These are phyloP conservation scores for Fusarium clavum DNA, from an alignment of 2,329 filamentous ascomycete species.

Conservation along the genomic window DNA sequence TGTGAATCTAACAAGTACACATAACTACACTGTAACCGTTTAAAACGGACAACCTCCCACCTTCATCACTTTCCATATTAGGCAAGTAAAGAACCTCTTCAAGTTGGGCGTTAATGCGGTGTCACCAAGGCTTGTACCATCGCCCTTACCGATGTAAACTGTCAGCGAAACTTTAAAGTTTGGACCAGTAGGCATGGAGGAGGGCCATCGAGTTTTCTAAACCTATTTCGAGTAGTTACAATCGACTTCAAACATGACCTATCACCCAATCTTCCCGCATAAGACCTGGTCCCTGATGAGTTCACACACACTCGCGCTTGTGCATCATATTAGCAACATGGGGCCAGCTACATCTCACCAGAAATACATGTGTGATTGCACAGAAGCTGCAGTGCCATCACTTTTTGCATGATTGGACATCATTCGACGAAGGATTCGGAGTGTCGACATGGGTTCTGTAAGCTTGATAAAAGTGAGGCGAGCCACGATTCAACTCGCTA, in stretches of 20 bases:
- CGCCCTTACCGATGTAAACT: background rate
- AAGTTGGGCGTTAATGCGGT: background rate
- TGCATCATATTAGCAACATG: background rate
- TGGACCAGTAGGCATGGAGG: background rate
- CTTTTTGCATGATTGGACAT: slow-evolving; percentile 9
- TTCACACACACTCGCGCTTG: slow-evolving; percentile 10
- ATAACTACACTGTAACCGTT: no score
- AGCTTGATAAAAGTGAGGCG: slow-evolving; percentile 30
- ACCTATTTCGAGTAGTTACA: background rate
- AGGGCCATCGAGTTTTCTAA: background rate
- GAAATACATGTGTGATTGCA: slow-evolving; percentile 16
- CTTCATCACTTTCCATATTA: background rate
- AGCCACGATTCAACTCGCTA: slow-evolving; percentile 6
- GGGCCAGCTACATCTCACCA: background rate
- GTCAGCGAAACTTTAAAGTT: background rate
- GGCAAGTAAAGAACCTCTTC: background rate
- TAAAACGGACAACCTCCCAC: no score
- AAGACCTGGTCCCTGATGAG: slow-evolving; percentile 19
- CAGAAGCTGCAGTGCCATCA: background rate
- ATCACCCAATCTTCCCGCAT: slow-evolving; percentile 9
- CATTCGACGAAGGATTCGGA: background rate
- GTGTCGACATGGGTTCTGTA: background rate
- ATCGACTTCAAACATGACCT: background rate
- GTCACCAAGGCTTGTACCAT: background rate
- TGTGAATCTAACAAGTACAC: background rate